phyloP scores from a whole-genome alignment of 805 yeast species.

The Pichia insulana region DNA sequence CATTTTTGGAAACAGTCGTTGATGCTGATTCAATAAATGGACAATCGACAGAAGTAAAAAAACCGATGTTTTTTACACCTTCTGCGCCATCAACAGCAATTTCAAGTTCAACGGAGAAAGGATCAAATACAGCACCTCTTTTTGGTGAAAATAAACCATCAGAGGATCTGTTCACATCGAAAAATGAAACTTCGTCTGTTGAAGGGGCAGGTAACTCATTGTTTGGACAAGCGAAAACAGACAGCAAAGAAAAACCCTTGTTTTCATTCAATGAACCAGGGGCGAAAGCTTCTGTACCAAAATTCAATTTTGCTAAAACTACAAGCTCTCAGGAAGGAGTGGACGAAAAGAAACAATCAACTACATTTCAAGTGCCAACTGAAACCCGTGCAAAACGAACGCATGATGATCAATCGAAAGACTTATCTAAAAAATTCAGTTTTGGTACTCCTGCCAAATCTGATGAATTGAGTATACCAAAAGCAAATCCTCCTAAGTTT shows the following conservation, averaged over 20 bases:
- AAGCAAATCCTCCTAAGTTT: too few species aligned
- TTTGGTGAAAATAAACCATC: background rate
- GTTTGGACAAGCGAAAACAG: background rate
- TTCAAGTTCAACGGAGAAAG: background rate
- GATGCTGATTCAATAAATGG: constrained; percentile 2
- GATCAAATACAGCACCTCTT: background rate
- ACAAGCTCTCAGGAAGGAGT: too few species aligned
- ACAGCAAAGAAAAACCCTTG: background rate
- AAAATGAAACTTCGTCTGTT: too few species aligned
- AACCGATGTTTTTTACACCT: background rate
- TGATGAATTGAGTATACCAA: background rate
- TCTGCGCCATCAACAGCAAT: background rate
- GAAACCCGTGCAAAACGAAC: too few species aligned
- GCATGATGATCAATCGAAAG: too few species aligned
- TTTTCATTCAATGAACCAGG: background rate
- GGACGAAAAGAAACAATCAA: background rate
- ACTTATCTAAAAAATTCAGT: background rate
- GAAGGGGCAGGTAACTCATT: too few species aligned
- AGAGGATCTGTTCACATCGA: background rate
- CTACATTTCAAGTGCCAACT: background rate
- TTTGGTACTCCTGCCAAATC: background rate
- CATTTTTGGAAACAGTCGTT: background rate
- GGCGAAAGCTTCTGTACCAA: background rate
- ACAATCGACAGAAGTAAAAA: background rate
- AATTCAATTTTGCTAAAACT: background rate